A percentile compares a stretch with the other conserved stretches of the same genome.
Conservation (phyloP, 2,329 filamentous ascomycete species). For the Cryphonectria carpinicola region DNA sequence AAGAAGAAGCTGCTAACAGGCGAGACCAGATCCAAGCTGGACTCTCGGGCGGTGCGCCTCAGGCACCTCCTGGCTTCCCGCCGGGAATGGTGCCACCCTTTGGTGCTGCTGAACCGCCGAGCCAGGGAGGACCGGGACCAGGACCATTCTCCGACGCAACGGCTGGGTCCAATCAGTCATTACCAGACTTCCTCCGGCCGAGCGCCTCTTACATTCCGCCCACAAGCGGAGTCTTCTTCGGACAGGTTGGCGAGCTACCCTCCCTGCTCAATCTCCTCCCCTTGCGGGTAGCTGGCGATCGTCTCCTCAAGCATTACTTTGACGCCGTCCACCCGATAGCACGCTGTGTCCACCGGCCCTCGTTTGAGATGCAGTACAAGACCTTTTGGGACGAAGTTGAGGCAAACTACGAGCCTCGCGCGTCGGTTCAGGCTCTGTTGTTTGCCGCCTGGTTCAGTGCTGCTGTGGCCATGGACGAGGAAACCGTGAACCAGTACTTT, state of each 20-base stretch:
- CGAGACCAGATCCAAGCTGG: constrained; percentile 41
- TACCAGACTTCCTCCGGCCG: constrained; percentile 64
- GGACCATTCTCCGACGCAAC: constrained; percentile 20
- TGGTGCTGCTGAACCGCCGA: constrained; percentile 24
- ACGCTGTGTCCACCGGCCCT: constrained; percentile 68
- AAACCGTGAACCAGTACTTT: constrained; percentile 54
- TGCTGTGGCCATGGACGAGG: constrained; percentile 66
- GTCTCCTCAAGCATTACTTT: constrained; percentile 70
- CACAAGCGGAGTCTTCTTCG: constrained; percentile 69
- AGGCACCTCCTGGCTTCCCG: constrained; percentile 16
- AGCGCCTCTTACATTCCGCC: constrained; percentile 70
- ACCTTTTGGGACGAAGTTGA: constrained; percentile 67
- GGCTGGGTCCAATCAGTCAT: constrained; percentile 36
- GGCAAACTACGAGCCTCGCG: constrained; percentile 62
- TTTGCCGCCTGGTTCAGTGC: constrained; percentile 73
- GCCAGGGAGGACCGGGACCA: constrained; percentile 3
- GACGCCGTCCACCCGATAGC: constrained; percentile 69
- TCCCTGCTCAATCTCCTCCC: constrained; percentile 66
- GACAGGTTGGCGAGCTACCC: constrained; percentile 51
- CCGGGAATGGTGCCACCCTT: constrained; percentile 30
- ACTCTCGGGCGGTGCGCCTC: constrained; percentile 35
- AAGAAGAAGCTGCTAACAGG: constrained; percentile 48
- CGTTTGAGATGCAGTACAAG: constrained; percentile 67
- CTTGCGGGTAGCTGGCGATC: constrained; percentile 58
- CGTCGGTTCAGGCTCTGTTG: constrained; percentile 69